These are phyloP conservation scores for Taphrina pruni DNA, from an alignment of 1,139 yeast genomes.

Conservation along the genomic window DNA sequence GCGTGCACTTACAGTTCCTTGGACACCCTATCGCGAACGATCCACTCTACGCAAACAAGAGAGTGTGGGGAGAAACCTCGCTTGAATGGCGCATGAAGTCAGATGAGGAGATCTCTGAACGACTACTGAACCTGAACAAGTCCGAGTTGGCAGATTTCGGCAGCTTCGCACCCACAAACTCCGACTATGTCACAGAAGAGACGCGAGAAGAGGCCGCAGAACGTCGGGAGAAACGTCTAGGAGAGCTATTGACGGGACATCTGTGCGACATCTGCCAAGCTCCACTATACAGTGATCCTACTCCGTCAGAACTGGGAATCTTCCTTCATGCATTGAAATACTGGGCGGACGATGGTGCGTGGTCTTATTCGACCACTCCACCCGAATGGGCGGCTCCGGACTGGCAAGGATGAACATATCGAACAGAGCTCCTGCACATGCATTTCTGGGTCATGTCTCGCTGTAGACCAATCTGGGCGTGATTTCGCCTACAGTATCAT, in stretches of 20 bases:
- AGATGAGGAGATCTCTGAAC: slow-evolving; percentile 56
- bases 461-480: too few relatives aligned
- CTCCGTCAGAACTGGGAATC: slow-evolving; percentile 78
- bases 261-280: slow-evolving; percentile 70
- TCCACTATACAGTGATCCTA: slow-evolving; percentile 86
- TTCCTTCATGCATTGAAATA: slow-evolving; percentile 85
- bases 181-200: slow-evolving; percentile 36
- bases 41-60: slow-evolving; percentile 75
- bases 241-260: slow-evolving; percentile 66
- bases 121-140: slow-evolving; percentile 71
- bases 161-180: slow-evolving; percentile 53
- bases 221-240: slow-evolving; percentile 50
- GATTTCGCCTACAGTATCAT: too few relatives aligned
- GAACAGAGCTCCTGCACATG: background rate
- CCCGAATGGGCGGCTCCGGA: slow-evolving; percentile 78
- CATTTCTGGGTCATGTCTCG: too few relatives aligned
- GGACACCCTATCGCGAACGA: slow-evolving; percentile 95
- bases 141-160: slow-evolving; percentile 67
- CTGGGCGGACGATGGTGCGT: slow-evolving; percentile 62
- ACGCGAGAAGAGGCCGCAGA: slow-evolving; percentile 39
- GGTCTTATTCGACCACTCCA: slow-evolving; percentile 79
- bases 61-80: slow-evolving; percentile 71
- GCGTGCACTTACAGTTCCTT: slow-evolving; percentile 85
- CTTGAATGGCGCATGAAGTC: slow-evolving; percentile 64
- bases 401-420: slow-evolving; percentile 20